Evolutionary conservation across 2,329 filamentous ascomycete species (phyloP).

Genomic region (Fusarium buxicola): DNA sequence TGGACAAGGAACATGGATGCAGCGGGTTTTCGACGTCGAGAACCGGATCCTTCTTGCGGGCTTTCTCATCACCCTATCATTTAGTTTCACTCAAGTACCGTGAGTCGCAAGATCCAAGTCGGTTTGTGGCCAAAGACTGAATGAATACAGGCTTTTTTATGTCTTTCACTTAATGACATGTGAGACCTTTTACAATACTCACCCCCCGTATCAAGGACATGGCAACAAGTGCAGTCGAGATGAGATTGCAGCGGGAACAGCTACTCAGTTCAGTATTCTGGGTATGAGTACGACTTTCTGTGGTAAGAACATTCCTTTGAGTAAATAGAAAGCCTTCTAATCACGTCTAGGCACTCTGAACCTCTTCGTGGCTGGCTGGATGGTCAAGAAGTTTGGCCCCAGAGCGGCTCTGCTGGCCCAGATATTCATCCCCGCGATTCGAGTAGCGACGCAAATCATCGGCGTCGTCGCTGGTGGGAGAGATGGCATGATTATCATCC

Average conservation of each 20-base stretch:
- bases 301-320: slow-evolving; percentile 52
- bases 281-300: slow-evolving; percentile 76
- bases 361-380: slow-evolving; percentile 74
- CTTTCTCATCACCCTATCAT: slow-evolving; percentile 67
- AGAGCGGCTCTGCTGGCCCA: slow-evolving; percentile 71
- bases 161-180: slow-evolving; percentile 80
- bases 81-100: slow-evolving; percentile 63
- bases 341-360: slow-evolving; percentile 32
- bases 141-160: slow-evolving; percentile 61
- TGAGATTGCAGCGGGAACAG: slow-evolving; percentile 73
- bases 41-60: slow-evolving; percentile 67
- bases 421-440: slow-evolving; percentile 72
- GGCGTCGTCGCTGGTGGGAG: slow-evolving; percentile 72
- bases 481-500: slow-evolving; percentile 74
- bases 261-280: slow-evolving; percentile 71
- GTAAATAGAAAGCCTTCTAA: accelerated
- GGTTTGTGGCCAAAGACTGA: slow-evolving; percentile 8
- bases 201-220: slow-evolving; percentile 61
- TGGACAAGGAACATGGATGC: slow-evolving; percentile 28
- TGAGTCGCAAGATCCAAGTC: slow-evolving; percentile 44
- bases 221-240: slow-evolving; percentile 69
- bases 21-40: slow-evolving; percentile 46
- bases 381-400: slow-evolving; percentile 74
- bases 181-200: slow-evolving; percentile 72
- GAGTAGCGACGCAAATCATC: slow-evolving; percentile 72